These are phyloP conservation scores for Xylariaceae sp. DNA, from an alignment of 2,329 filamentous ascomycete genomes.

Conservation along the genomic window DNA sequence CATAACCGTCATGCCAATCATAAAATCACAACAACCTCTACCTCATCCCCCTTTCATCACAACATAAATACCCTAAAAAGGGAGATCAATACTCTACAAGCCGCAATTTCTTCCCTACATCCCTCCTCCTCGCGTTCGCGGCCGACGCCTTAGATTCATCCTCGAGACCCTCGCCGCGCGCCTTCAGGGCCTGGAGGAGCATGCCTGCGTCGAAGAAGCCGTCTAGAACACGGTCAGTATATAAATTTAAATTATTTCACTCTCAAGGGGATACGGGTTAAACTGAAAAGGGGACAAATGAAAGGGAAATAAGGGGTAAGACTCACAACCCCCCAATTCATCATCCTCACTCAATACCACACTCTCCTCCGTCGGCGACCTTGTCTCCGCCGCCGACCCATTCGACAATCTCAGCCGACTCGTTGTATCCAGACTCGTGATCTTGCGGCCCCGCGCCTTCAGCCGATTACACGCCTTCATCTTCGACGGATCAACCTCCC, in stretches of 20 bases:
- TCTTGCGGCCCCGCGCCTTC: slow-evolving; percentile 69
- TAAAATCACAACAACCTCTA: neutral
- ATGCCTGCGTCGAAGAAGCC: slow-evolving; percentile 97
- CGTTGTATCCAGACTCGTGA: slow-evolving; percentile 52
- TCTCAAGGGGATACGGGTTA: too few relatives aligned
- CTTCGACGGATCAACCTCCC: slow-evolving; percentile 45
- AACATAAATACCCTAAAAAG: slow-evolving; percentile 1
- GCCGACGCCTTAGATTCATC: slow-evolving; percentile 50
- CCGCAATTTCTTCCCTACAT: slow-evolving; percentile 69
- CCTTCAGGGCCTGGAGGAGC: slow-evolving; percentile 82
- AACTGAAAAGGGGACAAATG: neutral
- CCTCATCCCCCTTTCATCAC: neutral
- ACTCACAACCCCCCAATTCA: slow-evolving; percentile 88
- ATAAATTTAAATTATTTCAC: too few relatives aligned
- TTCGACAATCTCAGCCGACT: slow-evolving; percentile 31
- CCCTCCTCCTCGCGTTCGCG: slow-evolving; percentile 54
- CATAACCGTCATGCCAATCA: too few relatives aligned
- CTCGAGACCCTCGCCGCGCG: slow-evolving; percentile 53
- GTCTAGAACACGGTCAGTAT: slow-evolving; percentile 48
- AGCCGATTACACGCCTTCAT: slow-evolving; percentile 41
- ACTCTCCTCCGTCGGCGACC: slow-evolving; percentile 64
- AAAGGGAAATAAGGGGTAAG: neutral
- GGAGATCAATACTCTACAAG: slow-evolving; percentile 61
- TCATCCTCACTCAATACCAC: slow-evolving; percentile 74
- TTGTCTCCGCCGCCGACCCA: slow-evolving; percentile 44